A percentile compares a stretch with the other conserved stretches of the same genome.
Evolutionary conservation across 2,329 filamentous ascomycete species (phyloP).

Genomic region (Ophioceras dolichostomum): DNA sequence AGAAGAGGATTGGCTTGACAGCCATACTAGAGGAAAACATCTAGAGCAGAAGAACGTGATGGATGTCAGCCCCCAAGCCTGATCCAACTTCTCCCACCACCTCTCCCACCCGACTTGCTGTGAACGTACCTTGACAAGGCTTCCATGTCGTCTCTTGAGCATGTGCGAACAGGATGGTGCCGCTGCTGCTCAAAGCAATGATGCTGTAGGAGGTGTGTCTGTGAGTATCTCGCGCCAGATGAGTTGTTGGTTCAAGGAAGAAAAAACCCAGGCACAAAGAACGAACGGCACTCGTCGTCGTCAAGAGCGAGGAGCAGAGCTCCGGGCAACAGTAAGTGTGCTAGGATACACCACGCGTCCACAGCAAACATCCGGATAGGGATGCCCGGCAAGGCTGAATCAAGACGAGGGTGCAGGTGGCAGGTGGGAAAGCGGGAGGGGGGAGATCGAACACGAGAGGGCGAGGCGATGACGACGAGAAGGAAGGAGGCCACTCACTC

Average conservation of each 20-base stretch:
- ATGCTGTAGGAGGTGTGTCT: background rate
- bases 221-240: too few relatives aligned
- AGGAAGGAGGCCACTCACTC: constrained; percentile 15
- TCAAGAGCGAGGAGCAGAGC: constrained; percentile 8
- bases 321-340: background rate
- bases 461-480: background rate
- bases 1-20: constrained; percentile 17
- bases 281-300: background rate
- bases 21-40: constrained; percentile 32
- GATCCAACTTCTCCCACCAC: background rate
- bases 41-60: constrained; percentile 14
- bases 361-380: too few relatives aligned
- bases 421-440: too few relatives aligned
- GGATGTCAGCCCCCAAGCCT: too few relatives aligned
- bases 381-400: constrained; percentile 1
- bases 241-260: too few relatives aligned
- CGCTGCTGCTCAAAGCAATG: too few relatives aligned
- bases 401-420: too few relatives aligned
- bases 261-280: too few relatives aligned
- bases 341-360: background rate
- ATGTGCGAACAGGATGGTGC: too few relatives aligned
- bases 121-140: background rate
- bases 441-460: background rate
- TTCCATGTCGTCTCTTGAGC: constrained; percentile 2
- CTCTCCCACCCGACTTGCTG: background rate